Percentiles rank a stretch among this genome's conserved stretches.
Conservation (phyloP, 179 eudicot genomes). For the Heliamphora pulchella region DNA sequence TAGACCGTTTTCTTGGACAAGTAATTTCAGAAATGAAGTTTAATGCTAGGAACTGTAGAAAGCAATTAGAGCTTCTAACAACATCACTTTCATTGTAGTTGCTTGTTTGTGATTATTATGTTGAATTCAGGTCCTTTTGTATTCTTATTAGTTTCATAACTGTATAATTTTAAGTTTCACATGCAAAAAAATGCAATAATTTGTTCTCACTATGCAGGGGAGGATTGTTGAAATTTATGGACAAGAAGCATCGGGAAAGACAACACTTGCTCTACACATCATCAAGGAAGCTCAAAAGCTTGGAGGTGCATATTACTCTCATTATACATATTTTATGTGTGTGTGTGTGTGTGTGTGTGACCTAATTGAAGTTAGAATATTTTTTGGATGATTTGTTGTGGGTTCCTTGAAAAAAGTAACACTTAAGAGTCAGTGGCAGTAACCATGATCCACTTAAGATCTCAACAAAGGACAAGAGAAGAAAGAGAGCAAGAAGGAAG, state of each 20-base stretch:
- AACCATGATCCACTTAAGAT: too few relatives aligned
- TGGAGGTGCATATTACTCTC: slow-evolving; percentile 50
- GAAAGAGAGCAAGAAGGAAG: too few relatives aligned
- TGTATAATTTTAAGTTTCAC: not conserved
- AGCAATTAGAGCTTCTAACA: not conserved
- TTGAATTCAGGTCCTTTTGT: not conserved
- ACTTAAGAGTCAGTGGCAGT: too few relatives aligned
- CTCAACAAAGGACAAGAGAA: too few relatives aligned
- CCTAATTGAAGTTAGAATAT: not conserved
- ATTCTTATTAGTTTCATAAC: not conserved
- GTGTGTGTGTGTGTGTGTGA: not conserved
- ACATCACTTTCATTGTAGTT: not conserved
- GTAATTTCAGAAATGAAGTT: not conserved
- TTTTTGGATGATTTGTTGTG: not conserved
- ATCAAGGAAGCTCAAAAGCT: slow-evolving; percentile 93
- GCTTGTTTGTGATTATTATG: not conserved
- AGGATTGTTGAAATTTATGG: slow-evolving; percentile 95
- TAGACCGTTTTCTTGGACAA: not conserved
- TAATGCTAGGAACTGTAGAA: not conserved
- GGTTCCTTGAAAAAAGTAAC: not conserved
- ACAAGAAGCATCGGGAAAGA: slow-evolving; percentile 96
- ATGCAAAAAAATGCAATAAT: not conserved
- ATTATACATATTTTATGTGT: too few relatives aligned
- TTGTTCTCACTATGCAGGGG: slow-evolving; percentile 44
- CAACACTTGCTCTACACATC: slow-evolving; percentile 86